Base-by-base conservation (phyloP, 129 eudicot genomes). In the Pulicaria dysenterica region DNA sequence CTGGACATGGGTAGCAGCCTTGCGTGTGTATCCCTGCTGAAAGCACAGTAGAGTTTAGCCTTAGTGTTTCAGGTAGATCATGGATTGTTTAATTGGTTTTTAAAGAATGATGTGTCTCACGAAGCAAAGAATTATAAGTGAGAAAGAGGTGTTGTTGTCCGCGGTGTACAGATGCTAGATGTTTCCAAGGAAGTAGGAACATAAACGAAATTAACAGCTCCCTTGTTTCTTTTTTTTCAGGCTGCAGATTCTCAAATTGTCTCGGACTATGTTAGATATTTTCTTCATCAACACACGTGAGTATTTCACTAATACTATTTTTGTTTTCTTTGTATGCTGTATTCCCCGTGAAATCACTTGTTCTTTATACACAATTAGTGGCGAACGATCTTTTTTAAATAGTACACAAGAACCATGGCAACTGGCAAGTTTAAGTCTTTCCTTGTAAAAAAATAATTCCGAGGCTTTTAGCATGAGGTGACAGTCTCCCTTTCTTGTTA, bases 241-340 rank as follows among this genome's bases (percentile, higher is more conserved):
- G 98, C 98, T 19, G 98, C 97, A 51, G 98, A 94, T 78, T 85
- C 98, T 5, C 97, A 90, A 64, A 74, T 94, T 78, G 87, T 88
- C 16, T 87, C 97, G 3, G 98, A 94, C 61, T 94, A 94, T 43
- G 98, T 90, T 24, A 88, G 98, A 43, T 81, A 89, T 75, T 90
- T 83, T 70, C 96, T 93, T 72, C 95, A 90, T 76, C 98, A 93
- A 54, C 98, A 93, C 88, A 93, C 98, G 96, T 93, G 83, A 80
- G 98, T 78, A 61, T 54, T 34, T 60, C 14, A 11, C 40, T 39
- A 31, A 16, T 61, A 57, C 37, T 12, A 36, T 46, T 13, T 75
- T 0, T 0, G 8, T 44, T 31, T 15, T 16, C 14, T n/a, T 38
- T 17, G 7, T 11, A 61, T 61, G 71, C 53, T 64, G 36, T 17